Evolutionary conservation across 371 early-diverging fungal species (phyloP).

Genomic region (Saksenaea oblongispora): DNA sequence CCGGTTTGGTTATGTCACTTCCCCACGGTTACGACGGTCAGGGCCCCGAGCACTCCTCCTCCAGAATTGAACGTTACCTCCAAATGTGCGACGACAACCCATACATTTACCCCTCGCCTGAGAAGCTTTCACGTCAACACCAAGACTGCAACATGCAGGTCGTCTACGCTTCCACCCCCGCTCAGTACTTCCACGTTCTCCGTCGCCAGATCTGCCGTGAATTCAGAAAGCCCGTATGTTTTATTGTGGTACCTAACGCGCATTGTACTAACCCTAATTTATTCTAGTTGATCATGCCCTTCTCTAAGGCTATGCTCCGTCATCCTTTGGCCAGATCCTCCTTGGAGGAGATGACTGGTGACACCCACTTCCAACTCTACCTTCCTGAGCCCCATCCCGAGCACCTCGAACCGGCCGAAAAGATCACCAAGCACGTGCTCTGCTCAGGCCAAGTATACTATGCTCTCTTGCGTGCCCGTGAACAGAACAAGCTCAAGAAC

Average conservation of each 20-base stretch:
- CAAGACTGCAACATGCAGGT: slow-evolving; percentile 98
- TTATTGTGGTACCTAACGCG: no score
- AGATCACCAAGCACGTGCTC: slow-evolving; percentile 87
- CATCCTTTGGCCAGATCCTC: slow-evolving; percentile 90
- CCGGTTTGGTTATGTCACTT: slow-evolving; percentile 88
- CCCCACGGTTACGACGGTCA: slow-evolving; percentile 99
- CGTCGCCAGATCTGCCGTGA: slow-evolving; percentile 96
- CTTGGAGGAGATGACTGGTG: slow-evolving; percentile 79
- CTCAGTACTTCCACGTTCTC: slow-evolving; percentile 95
- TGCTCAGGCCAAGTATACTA: slow-evolving; percentile 98
- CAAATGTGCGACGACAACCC: slow-evolving; percentile 95
- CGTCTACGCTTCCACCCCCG: slow-evolving; percentile 92
- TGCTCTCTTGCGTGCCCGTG: slow-evolving; percentile 83
- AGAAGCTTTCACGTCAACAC: slow-evolving; percentile 84
- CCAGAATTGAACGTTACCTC: slow-evolving; percentile 93
- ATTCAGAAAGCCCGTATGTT: slow-evolving; percentile 88
- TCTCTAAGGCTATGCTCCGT: slow-evolving; percentile 92
- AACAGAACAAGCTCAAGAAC: slow-evolving; percentile 79
- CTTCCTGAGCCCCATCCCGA: slow-evolving; percentile 90
- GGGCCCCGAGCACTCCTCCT: slow-evolving; percentile 96
- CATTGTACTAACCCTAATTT: no score
- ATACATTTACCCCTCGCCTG: slow-evolving; percentile 77
- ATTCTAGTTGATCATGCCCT: slow-evolving; percentile 74
- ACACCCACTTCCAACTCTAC: slow-evolving; percentile 85
- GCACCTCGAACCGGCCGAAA: slow-evolving; percentile 69